Evolutionary conservation across 208 protist genomes (phyloP).

Genomic region (Tritrichomonas musculus): DNA sequence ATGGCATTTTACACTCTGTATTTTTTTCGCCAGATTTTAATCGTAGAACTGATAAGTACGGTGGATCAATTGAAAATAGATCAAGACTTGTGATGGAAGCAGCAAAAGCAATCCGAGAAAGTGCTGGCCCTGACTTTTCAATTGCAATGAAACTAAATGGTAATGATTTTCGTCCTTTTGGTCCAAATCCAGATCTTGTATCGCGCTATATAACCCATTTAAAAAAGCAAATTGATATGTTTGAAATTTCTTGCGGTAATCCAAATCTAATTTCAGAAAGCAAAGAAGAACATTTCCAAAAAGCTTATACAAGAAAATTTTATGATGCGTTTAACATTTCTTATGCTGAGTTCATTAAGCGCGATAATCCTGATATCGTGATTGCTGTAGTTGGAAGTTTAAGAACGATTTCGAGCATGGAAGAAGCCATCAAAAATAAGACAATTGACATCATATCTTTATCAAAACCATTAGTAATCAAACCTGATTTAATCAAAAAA

Average conservation of each 20-base stretch:
- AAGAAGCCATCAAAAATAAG: neutral
- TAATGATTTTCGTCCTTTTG: neutral
- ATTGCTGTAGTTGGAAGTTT: neutral
- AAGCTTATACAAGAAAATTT: neutral
- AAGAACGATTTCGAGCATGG: neutral
- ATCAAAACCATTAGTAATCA: neutral
- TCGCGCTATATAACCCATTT: neutral
- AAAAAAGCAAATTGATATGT: neutral
- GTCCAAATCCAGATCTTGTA: neutral
- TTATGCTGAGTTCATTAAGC: neutral
- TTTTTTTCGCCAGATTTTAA: neutral
- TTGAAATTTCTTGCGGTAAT: neutral
- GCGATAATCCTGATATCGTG: neutral
- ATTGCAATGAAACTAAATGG: neutral
- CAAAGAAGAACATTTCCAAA: neutral
- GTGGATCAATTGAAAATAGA: neutral
- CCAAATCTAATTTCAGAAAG: neutral
- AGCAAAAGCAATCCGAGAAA: neutral
- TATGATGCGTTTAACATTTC: neutral
- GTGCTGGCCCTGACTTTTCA: neutral
- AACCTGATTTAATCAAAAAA: neutral
- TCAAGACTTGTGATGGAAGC: neutral
- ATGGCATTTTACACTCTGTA: neutral
- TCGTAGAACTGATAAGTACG: neutral
- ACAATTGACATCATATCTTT: neutral